A percentile compares a stretch with the other conserved stretches of the same genome.
phyloP scores from a whole-genome alignment of 2,329 filamentous ascomycete genomes.

The Septoria linicola region DNA sequence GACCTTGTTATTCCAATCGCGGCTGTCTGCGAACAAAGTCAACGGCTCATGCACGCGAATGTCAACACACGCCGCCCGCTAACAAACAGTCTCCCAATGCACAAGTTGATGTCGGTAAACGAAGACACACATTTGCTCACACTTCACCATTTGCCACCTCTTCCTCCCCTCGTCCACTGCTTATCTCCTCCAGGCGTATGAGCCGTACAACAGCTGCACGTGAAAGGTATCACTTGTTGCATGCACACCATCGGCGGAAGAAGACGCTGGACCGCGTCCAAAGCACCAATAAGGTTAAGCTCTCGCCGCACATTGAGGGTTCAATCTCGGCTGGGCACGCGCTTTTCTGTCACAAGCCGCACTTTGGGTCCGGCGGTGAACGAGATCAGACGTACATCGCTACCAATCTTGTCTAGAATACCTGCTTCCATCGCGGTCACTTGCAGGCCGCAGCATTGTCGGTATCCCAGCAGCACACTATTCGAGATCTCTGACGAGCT shows the following conservation, averaged over 20 bases:
- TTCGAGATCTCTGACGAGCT: slow-evolving; percentile 2
- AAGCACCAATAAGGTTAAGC: slow-evolving; percentile 5
- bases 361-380: not conserved
- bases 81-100: not conserved
- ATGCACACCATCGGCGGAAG: slow-evolving; percentile 13
- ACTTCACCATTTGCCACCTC: not conserved
- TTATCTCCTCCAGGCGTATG: slow-evolving; percentile 9
- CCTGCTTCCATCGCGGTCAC: not conserved
- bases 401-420: not conserved
- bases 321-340: slow-evolving; percentile 4
- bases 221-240: slow-evolving; percentile 11
- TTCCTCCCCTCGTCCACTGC: slow-evolving; percentile 6
- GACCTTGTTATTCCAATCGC: too few relatives aligned
- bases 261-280: not conserved
- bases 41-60: slow-evolving; percentile 11
- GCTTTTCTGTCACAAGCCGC: not conserved
- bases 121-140: not conserved
- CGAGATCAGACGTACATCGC: too few relatives aligned
- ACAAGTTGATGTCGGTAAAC: not conserved
- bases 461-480: not conserved
- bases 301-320: slow-evolving; percentile 7
- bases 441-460: too few relatives aligned
- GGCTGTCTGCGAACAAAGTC: not conserved
- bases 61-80: slow-evolving; percentile 8
- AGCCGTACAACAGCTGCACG: slow-evolving; percentile 8